These are phyloP conservation scores for Durio zibethinus DNA, from an alignment of 345 rosid species.

Conservation along the genomic window DNA sequence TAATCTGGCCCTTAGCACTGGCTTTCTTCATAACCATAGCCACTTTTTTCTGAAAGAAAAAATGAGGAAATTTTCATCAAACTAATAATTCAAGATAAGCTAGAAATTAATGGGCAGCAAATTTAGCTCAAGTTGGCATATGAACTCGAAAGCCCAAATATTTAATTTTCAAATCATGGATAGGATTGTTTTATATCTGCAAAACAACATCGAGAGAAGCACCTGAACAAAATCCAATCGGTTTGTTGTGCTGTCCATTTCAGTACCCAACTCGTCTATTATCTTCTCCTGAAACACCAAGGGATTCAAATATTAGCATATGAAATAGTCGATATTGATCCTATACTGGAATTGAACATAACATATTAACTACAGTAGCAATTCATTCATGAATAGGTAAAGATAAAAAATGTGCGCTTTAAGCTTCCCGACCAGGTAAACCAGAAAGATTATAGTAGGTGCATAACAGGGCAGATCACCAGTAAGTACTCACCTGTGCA, in stretches of 20 bases:
- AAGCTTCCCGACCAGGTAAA: not conserved
- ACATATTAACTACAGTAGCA: not conserved
- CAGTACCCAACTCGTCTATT: conserved; percentile 69
- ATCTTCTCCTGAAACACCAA: conserved; percentile 68
- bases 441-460: not conserved
- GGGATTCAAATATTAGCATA: conserved; percentile 18
- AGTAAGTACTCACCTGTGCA: conserved; percentile 57
- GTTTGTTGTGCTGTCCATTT: conserved; percentile 90
- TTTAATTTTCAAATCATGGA: not conserved
- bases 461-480: not conserved
- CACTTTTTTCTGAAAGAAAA: conserved; percentile 78
- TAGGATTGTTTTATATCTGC: not conserved
- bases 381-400: not conserved
- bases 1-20: conserved; percentile 80
- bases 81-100: not conserved
- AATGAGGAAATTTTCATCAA: conserved; percentile 1
- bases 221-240: conserved; percentile 99
- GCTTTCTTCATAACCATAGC: conserved; percentile 99
- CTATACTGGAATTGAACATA: not conserved
- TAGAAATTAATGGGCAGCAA: not conserved
- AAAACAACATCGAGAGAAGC: conserved; percentile 4
- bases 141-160: not conserved
- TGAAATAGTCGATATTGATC: not conserved
- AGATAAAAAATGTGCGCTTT: not conserved
- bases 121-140: not conserved